These are phyloP conservation scores for Loxodes magnus DNA, from an alignment of 73 alveolate genomes.

Conservation along the genomic window DNA sequence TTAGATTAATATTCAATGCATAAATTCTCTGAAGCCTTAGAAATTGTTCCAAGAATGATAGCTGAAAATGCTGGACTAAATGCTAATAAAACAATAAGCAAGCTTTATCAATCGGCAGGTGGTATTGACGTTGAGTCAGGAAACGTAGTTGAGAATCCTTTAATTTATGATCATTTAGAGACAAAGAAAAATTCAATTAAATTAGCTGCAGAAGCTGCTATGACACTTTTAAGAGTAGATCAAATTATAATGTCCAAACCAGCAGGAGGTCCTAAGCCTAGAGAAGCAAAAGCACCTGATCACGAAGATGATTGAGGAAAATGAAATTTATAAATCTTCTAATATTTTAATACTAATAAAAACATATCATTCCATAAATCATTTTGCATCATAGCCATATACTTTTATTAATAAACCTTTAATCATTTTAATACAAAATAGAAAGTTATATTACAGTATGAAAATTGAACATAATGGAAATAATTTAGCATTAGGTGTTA, in stretches of 20 bases:
- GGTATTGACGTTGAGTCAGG: slow-evolving; percentile 81
- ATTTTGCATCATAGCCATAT: too few relatives aligned
- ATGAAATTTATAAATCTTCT: too few relatives aligned
- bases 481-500: too few relatives aligned
- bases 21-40: slow-evolving; percentile 94
- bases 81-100: slow-evolving; percentile 82
- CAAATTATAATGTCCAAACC: slow-evolving; percentile 41
- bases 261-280: too few relatives aligned
- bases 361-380: too few relatives aligned
- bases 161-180: slow-evolving; percentile 81
- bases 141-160: slow-evolving; percentile 48
- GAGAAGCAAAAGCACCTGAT: too few relatives aligned
- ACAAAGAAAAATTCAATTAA: slow-evolving; percentile 93
- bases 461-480: too few relatives aligned
- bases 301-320: too few relatives aligned
- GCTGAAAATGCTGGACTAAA: slow-evolving; percentile 95
- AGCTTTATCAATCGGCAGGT: slow-evolving; percentile 75
- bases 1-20: slow-evolving; percentile 94
- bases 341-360: too few relatives aligned
- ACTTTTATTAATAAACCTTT: too few relatives aligned
- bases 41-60: slow-evolving; percentile 89
- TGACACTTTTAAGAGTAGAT: slow-evolving; percentile 90
- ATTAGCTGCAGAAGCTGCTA: slow-evolving; percentile 89
- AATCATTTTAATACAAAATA: too few relatives aligned
- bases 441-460: too few relatives aligned